A percentile compares a stretch with the other conserved stretches of the same genome.
These are phyloP conservation scores for Shiraia sp. DNA, from an alignment of 2,329 filamentous ascomycete genomes.

Conservation along the genomic window DNA sequence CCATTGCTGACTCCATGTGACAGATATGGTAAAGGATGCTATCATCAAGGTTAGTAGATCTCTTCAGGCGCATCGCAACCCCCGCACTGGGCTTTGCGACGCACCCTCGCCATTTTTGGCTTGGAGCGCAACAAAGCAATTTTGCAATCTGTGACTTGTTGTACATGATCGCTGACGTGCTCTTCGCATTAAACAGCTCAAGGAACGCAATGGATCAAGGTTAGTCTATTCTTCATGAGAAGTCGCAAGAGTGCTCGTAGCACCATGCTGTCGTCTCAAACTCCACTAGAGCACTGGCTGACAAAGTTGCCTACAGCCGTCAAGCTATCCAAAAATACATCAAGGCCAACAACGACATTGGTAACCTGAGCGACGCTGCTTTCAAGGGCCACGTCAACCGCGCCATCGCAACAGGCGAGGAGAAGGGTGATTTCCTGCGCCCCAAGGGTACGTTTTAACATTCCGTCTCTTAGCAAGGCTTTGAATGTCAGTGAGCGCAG, in stretches of 20 bases:
- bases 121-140: slow-evolving; percentile 28
- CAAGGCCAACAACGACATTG: slow-evolving; percentile 69
- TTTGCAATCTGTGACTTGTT: slow-evolving; percentile 9
- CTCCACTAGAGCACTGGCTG: slow-evolving; percentile 33
- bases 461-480: slow-evolving; percentile 2
- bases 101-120: slow-evolving; percentile 37
- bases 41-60: slow-evolving; percentile 69
- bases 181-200: slow-evolving; percentile 59
- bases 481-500: background rate
- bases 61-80: slow-evolving; percentile 52
- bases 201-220: slow-evolving; percentile 72
- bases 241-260: slow-evolving; percentile 26
- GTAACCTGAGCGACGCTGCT: slow-evolving; percentile 56
- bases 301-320: slow-evolving; percentile 56
- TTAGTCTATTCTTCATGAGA: slow-evolving; percentile 50
- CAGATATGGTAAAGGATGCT: slow-evolving; percentile 75
- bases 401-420: slow-evolving; percentile 78
- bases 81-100: slow-evolving; percentile 40
- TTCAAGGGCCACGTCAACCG: slow-evolving; percentile 84
- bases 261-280: slow-evolving; percentile 28
- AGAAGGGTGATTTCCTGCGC: slow-evolving; percentile 84
- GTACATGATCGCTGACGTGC: slow-evolving; percentile 52
- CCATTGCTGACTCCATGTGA: slow-evolving; percentile 55
- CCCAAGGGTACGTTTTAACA: slow-evolving; percentile 75
- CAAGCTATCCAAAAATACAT: slow-evolving; percentile 78